A percentile compares a stretch with the other conserved stretches of the same genome.
These are phyloP conservation scores for Clavispora carvajalis DNA, from an alignment of 805 yeast genomes.

Conservation along the genomic window DNA sequence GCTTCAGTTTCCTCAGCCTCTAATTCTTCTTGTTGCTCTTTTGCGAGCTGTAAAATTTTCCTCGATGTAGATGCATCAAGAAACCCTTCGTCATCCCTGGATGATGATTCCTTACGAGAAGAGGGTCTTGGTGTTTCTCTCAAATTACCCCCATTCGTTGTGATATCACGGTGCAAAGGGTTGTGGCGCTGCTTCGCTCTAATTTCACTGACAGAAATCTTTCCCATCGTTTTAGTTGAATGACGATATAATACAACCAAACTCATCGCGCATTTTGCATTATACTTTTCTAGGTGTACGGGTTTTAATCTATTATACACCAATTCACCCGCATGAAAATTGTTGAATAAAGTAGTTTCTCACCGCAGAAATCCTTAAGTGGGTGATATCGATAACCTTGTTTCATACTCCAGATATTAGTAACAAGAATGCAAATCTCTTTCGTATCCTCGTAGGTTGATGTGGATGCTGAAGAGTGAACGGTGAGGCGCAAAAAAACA, in stretches of 20 bases:
- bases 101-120: conserved; percentile 23
- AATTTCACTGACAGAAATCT: conserved; percentile 45
- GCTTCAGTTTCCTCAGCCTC: conserved; percentile 55
- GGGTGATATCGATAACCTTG: conserved; percentile 82
- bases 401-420: conserved; percentile 57
- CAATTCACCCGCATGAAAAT: conserved; percentile 33
- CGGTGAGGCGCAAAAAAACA: conserved; percentile 51
- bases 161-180: conserved; percentile 73
- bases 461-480: conserved; percentile 32
- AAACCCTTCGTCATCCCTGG: conserved; percentile 51
- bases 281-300: background rate
- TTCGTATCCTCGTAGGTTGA: conserved; percentile 18
- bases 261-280: conserved; percentile 7
- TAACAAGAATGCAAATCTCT: conserved; percentile 54
- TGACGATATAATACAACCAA: too few species aligned
- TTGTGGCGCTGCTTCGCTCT: conserved; percentile 67
- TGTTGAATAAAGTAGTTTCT: conserved; percentile 54
- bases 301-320: background rate
- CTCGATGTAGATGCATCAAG: conserved; percentile 80
- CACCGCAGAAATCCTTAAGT: conserved; percentile 73
- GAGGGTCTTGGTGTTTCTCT: conserved; percentile 36
- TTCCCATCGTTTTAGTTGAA: conserved; percentile 71
- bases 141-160: conserved; percentile 69
- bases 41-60: conserved; percentile 83
- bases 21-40: conserved; percentile 87